These are phyloP conservation scores for Kwoniella botswanensis DNA, from an alignment of 768 basidiomycete genomes.

Conservation along the genomic window DNA sequence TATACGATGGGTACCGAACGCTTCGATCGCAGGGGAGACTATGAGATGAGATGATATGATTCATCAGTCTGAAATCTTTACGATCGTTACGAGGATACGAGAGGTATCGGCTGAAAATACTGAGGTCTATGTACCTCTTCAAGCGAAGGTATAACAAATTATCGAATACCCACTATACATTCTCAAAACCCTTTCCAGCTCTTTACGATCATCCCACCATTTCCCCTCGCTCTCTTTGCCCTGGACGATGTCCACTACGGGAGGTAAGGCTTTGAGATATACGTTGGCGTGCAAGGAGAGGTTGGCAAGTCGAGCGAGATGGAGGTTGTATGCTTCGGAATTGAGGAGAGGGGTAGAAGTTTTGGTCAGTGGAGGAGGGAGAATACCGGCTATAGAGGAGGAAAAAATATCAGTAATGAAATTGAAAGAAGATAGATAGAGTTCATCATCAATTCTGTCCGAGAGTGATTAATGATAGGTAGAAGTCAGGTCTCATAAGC, in stretches of 20 bases:
- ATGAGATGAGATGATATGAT: neutral
- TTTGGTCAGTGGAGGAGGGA: conserved; percentile 48
- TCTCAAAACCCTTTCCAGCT: conserved; percentile 47
- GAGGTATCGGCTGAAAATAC: no score
- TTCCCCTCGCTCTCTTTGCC: conserved; percentile 12
- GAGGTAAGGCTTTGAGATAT: conserved; percentile 49
- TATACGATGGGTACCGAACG: conserved; percentile 54
- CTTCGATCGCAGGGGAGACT: conserved; percentile 55
- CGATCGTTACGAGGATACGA: no score
- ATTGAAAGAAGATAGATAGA: no score
- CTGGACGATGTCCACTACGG: conserved; percentile 31
- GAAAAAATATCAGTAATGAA: neutral
- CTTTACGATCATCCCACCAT: conserved; percentile 50
- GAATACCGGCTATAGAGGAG: conserved; percentile 44
- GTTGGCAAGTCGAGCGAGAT: conserved; percentile 44
- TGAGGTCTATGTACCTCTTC: no score
- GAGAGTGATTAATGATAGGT: no score
- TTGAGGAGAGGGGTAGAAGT: conserved; percentile 33
- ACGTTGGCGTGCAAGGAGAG: conserved; percentile 49
- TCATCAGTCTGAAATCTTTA: no score
- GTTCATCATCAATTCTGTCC: no score
- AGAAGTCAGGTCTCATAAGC: no score
- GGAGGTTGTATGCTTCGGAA: conserved; percentile 36
- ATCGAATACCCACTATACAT: conserved; percentile 48
- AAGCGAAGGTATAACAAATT: neutral